phyloP scores from a whole-genome alignment of 2,329 filamentous ascomycete genomes.

The Claviceps fusiformis region DNA sequence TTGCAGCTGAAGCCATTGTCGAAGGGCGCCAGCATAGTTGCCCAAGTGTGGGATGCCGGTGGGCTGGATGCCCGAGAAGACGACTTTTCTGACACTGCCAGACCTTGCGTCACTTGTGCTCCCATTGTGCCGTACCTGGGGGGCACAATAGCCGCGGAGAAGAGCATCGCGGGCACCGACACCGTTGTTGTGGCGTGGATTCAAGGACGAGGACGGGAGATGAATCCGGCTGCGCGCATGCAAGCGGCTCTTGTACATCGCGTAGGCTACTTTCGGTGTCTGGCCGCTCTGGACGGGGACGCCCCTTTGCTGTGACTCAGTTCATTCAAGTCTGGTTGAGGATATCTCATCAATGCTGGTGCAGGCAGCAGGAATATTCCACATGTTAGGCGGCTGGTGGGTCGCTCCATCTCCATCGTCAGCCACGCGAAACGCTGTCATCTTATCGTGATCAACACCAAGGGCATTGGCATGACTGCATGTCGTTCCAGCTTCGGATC shows the following conservation, averaged over 20 bases:
- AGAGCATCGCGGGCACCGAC: not conserved
- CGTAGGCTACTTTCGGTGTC: not conserved
- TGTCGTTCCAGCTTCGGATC: too few species aligned
- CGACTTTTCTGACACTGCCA: slow-evolving; percentile 25
- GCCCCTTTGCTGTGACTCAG: not conserved
- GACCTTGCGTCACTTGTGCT: not conserved
- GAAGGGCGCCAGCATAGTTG: slow-evolving; percentile 85
- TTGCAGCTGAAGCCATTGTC: slow-evolving; percentile 75
- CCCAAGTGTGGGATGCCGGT: slow-evolving; percentile 89
- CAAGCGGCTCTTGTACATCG: not conserved
- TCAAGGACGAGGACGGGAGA: not conserved
- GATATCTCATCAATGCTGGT: too few species aligned
- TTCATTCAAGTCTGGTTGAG: too few species aligned
- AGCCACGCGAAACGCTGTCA: too few species aligned
- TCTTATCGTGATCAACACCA: too few species aligned
- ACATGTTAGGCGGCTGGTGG: too few species aligned
- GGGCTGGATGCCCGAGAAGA: slow-evolving; percentile 96
- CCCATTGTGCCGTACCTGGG: not conserved
- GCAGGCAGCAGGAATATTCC: too few species aligned
- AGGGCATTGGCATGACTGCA: too few species aligned
- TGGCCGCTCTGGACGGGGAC: not conserved
- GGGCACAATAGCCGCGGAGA: not conserved
- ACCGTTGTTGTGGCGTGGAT: not conserved
- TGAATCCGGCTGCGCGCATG: not conserved
- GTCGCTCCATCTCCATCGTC: too few species aligned